Evolutionary conservation across 257 asterid genomes (phyloP).

Genomic region (Nicotiana sylvestris): DNA sequence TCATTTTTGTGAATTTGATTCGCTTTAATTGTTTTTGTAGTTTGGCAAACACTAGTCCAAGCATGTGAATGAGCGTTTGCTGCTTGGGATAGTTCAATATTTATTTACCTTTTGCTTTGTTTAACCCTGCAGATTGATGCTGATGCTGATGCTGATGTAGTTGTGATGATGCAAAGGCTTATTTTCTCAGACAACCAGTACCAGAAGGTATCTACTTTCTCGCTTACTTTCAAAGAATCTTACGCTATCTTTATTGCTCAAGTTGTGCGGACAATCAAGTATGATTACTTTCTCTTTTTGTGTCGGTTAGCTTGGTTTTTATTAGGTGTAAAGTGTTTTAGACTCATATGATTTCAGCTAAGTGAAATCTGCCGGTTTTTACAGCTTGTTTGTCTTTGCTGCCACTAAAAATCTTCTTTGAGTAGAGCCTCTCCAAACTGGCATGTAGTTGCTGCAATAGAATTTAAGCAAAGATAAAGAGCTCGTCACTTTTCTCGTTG

Average conservation of each 20-base stretch:
- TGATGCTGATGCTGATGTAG: slow-evolving; percentile 53
- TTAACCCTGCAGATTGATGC: slow-evolving; percentile 49
- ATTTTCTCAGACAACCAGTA: slow-evolving; percentile 68
- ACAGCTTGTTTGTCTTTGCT: neutral
- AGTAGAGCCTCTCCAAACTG: neutral
- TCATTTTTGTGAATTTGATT: neutral
- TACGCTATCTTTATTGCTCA: neutral
- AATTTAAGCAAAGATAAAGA: neutral
- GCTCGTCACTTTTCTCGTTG: neutral
- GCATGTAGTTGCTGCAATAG: neutral
- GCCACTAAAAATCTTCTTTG: neutral
- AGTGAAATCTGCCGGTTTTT: neutral
- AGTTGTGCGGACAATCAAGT: neutral
- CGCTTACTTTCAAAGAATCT: neutral
- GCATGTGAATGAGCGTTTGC: neutral
- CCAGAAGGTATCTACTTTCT: slow-evolving; percentile 56
- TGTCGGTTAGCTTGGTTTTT: neutral
- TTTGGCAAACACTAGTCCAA: neutral
- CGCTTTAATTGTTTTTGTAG: neutral
- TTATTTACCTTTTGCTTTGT: neutral
- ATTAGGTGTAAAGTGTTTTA: neutral
- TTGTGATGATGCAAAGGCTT: slow-evolving; percentile 57
- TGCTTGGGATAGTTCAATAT: neutral
- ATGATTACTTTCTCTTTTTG: slow-evolving; percentile 8
- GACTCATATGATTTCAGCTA: neutral